These are phyloP conservation scores for Pseudogymnoascus sp. DNA, from an alignment of 2,329 filamentous ascomycete genomes.

Conservation along the genomic window DNA sequence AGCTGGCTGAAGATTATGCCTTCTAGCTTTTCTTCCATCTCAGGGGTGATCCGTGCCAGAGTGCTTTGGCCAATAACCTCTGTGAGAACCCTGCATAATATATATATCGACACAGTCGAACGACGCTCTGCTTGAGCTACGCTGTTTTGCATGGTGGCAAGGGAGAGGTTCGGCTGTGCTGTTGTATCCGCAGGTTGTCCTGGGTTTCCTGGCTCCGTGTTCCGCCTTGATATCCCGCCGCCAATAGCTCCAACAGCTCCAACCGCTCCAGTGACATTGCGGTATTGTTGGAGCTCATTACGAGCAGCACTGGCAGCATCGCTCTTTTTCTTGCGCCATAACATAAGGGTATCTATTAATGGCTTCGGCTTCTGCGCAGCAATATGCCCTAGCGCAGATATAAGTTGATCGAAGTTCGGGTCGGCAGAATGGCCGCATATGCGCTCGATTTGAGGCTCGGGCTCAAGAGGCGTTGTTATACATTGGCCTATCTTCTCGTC, in stretches of 20 bases:
- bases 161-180: conserved; percentile 10
- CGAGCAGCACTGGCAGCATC: conserved; percentile 72
- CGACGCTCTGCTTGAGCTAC: conserved; percentile 77
- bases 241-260: background rate
- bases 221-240: conserved; percentile 52
- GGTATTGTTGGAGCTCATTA: conserved; percentile 47
- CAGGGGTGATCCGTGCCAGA: conserved; percentile 70
- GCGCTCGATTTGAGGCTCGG: conserved; percentile 75
- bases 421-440: conserved; percentile 89
- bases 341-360: conserved; percentile 93
- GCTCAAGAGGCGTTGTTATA: conserved; percentile 69
- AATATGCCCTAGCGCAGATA: conserved; percentile 87
- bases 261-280: conserved; percentile 22
- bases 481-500: conserved; percentile 92
- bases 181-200: conserved; percentile 17
- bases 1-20: conserved; percentile 95
- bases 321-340: conserved; percentile 94
- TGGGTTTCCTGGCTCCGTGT: conserved; percentile 56
- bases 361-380: conserved; percentile 90
- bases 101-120: conserved; percentile 91
- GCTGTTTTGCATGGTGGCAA: conserved; percentile 53
- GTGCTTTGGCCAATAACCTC: conserved; percentile 91
- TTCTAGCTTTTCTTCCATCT: conserved; percentile 91
- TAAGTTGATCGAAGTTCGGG: conserved; percentile 84
- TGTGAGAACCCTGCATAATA: conserved; percentile 85